Conservation (phyloP, 1,139 yeast genomes). For the Lodderomyces pseudojiufengensis region DNA sequence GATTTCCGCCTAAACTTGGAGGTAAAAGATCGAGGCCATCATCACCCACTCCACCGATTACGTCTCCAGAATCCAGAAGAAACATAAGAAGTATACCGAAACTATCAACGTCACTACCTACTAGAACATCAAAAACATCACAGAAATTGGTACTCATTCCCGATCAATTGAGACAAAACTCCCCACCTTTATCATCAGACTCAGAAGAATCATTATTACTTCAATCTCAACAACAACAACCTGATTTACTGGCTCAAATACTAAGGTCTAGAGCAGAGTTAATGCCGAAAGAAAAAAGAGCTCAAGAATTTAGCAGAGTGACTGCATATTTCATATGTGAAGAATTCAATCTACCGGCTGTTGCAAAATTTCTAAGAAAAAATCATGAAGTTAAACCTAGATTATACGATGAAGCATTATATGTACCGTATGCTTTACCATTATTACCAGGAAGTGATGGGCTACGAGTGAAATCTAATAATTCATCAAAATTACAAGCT, state of each 20-base stretch:
- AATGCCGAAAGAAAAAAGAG: conserved; percentile 64
- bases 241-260: conserved; percentile 32
- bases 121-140: conserved; percentile 83
- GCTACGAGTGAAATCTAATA: conserved; percentile 75
- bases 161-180: conserved; percentile 40
- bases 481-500: conserved; percentile 59
- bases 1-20: conserved; percentile 34
- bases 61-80: conserved; percentile 15
- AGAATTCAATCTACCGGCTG: conserved; percentile 62
- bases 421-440: conserved; percentile 87
- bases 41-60: conserved; percentile 6
- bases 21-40: not conserved
- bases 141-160: conserved; percentile 87
- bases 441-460: conserved; percentile 85
- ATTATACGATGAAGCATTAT: conserved; percentile 83
- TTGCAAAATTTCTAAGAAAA: conserved; percentile 59
- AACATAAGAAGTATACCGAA: conserved; percentile 49
- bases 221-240: not conserved
- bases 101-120: conserved; percentile 65
- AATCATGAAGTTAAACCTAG: conserved; percentile 84
- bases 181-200: conserved; percentile 17
- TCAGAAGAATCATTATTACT: not conserved
- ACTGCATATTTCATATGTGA: conserved; percentile 91
- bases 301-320: conserved; percentile 71
- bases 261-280: conserved; percentile 65